These are phyloP conservation scores for Lactarius pseudohatsudake DNA, from an alignment of 768 basidiomycete genomes.

Conservation along the genomic window DNA sequence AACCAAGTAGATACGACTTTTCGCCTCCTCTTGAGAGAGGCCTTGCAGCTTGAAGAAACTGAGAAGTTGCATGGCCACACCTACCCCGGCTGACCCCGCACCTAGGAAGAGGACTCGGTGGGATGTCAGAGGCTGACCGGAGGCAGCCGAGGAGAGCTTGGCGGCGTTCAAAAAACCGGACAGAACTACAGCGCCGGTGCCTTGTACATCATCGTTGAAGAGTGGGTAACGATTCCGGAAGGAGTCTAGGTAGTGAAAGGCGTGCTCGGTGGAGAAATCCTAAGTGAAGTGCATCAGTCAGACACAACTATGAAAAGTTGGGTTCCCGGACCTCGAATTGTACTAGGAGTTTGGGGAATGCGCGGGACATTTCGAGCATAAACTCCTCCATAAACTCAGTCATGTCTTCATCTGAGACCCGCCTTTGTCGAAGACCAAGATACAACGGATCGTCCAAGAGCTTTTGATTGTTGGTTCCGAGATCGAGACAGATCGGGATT, in stretches of 20 bases:
- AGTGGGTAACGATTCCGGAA: conserved; percentile 75
- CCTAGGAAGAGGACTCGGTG: conserved; percentile 93
- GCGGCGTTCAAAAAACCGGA: conserved; percentile 90
- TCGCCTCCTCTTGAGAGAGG: conserved; percentile 73
- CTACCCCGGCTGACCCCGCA: conserved; percentile 89
- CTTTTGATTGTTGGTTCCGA: conserved; percentile 83
- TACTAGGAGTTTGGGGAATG: conserved; percentile 79
- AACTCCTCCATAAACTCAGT: conserved; percentile 90
- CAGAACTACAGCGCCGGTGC: conserved; percentile 89
- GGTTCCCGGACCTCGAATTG: conserved; percentile 68
- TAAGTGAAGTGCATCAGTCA: conserved; percentile 33
- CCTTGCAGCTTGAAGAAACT: conserved; percentile 88
- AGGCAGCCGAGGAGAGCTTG: conserved; percentile 66
- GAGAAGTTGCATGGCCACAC: conserved; percentile 85
- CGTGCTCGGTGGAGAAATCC: conserved; percentile 92
- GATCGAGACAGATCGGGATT: conserved; percentile 81
- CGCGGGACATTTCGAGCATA: conserved; percentile 73
- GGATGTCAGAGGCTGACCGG: conserved; percentile 62
- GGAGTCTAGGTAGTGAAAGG: conserved; percentile 78
- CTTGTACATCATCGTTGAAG: conserved; percentile 55
- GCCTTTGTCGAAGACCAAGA: conserved; percentile 75
- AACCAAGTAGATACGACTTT: conserved; percentile 73
- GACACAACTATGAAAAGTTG: not conserved
- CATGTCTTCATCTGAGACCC: conserved; percentile 63
- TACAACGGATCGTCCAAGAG: conserved; percentile 87